Evolutionary conservation across 768 basidiomycete species (phyloP), one percentile per base, ranked within the genome.

Genomic region (Termitomyces sp.): DNA sequence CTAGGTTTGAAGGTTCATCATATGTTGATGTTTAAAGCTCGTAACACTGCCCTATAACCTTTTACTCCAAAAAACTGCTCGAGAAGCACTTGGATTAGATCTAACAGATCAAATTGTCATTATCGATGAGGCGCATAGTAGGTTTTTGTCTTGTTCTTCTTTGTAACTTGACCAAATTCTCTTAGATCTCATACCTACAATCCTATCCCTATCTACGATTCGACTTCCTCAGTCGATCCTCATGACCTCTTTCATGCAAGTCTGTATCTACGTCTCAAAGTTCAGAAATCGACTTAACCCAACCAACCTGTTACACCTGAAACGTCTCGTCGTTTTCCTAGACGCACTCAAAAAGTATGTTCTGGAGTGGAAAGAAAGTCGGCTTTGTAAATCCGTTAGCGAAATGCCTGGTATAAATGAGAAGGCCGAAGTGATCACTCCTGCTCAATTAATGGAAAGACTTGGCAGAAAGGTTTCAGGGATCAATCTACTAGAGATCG

Each of bases 101-200:
- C 74, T 97, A 46, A 88, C 80, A 11, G 82, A 87, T 65, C 93
- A 97, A 64, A 77, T 98, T 18, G 83, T 99, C 32, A 79, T 98
- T 24, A 85, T 99, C 54, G 96, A 99, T 66, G 96, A 99, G 74
- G 96, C 96, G 0, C 96, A 99, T 71, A 98, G 93, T 94, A 64
- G 57, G 91, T 75, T 45, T 10, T 41, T 43, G 33, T 26, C 8
- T 54, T 50, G 16, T n/a, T 36, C 32, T 53, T 24, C 30, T 18
- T 57, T 35, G 44, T 41, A n/a, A 47, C 26, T 14, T n/a, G 18
- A 30, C 9, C 5, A 45, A 26, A 13, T 6, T 43, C 13, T 57
- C 94, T 20, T 57, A 95, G 93, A 97, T 70, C 72, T 97, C 50
- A 93, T 95, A 64, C 86, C 94, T 20, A 93, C 94, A 0, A 75